These are phyloP conservation scores for Aspergillus flavus DNA, from an alignment of 2,329 filamentous ascomycete genomes.

Conservation along the genomic window DNA sequence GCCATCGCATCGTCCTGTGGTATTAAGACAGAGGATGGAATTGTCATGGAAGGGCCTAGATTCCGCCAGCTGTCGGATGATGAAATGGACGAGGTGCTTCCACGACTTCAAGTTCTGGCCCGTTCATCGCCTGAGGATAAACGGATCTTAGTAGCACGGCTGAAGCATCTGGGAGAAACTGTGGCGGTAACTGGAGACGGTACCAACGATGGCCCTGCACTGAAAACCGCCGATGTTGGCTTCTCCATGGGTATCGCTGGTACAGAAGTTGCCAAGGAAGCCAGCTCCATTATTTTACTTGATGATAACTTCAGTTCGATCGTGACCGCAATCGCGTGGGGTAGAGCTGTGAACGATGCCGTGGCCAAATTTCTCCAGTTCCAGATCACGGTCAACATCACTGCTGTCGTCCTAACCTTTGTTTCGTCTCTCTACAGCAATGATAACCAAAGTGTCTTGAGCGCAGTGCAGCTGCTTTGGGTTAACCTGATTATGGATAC, in stretches of 20 bases:
- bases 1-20: conserved; percentile 76
- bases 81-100: conserved; percentile 62
- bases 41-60: conserved; percentile 69
- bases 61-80: conserved; percentile 64
- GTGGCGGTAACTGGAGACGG: conserved; percentile 67
- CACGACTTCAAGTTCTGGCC: conserved; percentile 64
- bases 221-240: conserved; percentile 68
- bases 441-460: conserved; percentile 74
- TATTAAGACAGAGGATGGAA: conserved; percentile 61
- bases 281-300: conserved; percentile 68
- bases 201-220: conserved; percentile 67
- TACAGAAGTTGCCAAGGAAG: conserved; percentile 69
- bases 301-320: conserved; percentile 69
- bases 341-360: conserved; percentile 68
- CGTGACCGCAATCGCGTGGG: conserved; percentile 68
- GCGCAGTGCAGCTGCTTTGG: conserved; percentile 90
- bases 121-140: conserved; percentile 70
- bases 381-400: conserved; percentile 81
- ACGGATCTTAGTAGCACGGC: conserved; percentile 62
- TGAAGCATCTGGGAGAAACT: conserved; percentile 65
- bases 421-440: conserved; percentile 76
- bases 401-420: conserved; percentile 84
- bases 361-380: conserved; percentile 69
- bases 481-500: conserved; percentile 98
- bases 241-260: conserved; percentile 70